A percentile compares a stretch with the other conserved stretches of the same genome.
phyloP scores from a whole-genome alignment of 768 basidiomycete species.

The Russula abietina region DNA sequence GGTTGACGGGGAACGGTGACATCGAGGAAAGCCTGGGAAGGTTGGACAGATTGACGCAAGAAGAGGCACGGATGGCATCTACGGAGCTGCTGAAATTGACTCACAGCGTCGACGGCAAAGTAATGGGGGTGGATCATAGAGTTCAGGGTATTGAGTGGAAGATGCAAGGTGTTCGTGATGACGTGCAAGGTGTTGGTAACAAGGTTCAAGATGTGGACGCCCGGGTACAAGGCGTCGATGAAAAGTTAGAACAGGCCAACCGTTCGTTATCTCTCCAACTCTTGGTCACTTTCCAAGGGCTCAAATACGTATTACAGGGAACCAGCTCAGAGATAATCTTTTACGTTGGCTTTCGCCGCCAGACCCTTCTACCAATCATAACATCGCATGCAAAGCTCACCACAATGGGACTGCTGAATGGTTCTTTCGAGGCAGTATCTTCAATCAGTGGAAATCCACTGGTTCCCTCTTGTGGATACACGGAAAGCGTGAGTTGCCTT shows the following conservation, averaged over 20 bases:
- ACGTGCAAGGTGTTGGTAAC: neutral
- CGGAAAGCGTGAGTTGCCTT: neutral
- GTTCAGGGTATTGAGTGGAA: neutral
- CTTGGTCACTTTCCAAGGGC: neutral
- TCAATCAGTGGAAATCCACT: neutral
- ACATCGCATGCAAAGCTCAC: neutral
- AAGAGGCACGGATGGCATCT: neutral
- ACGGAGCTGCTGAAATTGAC: neutral
- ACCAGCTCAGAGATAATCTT: neutral
- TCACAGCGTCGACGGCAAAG: neutral
- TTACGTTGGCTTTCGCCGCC: constrained; percentile 33
- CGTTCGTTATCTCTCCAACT: no score
- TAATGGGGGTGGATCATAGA: neutral
- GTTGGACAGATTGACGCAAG: constrained; percentile 2
- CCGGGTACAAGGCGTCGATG: neutral
- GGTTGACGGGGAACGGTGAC: neutral
- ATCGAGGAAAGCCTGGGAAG: neutral
- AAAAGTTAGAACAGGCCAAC: neutral
- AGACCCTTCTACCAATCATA: neutral
- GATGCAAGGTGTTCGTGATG: neutral
- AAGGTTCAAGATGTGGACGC: neutral
- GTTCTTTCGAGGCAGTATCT: neutral
- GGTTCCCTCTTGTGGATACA: constrained; percentile 2
- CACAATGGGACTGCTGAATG: neutral
- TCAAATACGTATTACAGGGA: neutral